phyloP scores from a whole-genome alignment of 148 eudicot species.

The Polygonum aviculare region DNA sequence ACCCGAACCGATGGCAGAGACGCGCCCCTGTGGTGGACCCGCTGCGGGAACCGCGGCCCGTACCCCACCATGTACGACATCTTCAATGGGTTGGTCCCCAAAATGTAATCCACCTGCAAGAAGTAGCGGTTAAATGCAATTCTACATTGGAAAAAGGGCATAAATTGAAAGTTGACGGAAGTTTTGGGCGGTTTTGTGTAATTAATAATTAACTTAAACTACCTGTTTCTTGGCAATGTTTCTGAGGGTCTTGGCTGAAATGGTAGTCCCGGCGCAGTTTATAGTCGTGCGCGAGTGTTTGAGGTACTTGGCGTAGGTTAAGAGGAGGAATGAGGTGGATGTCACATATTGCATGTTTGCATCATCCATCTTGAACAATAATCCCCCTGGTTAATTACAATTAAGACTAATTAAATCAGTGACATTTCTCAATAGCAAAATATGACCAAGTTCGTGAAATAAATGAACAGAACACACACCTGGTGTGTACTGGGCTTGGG shows the following conservation, averaged over 20 bases:
- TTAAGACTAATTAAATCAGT: not conserved
- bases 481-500: slow-evolving; percentile 68
- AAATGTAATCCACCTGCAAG: slow-evolving; percentile 52
- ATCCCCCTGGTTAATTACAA: slow-evolving; percentile 38
- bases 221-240: slow-evolving; percentile 74
- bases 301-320: slow-evolving; percentile 72
- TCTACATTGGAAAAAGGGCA: not conserved
- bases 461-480: slow-evolving; percentile 33
- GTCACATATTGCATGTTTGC: slow-evolving; percentile 79
- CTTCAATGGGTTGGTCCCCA: slow-evolving; percentile 53
- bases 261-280: slow-evolving; percentile 43
- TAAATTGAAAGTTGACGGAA: not conserved
- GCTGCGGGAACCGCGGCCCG: slow-evolving; percentile 42
- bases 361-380: slow-evolving; percentile 63
- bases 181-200: not conserved
- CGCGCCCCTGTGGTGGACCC: slow-evolving; percentile 68
- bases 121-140: not conserved
- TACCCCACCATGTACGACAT: slow-evolving; percentile 68
- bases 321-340: slow-evolving; percentile 61
- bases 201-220: not conserved
- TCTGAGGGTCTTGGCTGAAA: slow-evolving; percentile 40
- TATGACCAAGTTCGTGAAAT: not conserved
- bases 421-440: not conserved
- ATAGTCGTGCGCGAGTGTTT: slow-evolving; percentile 46
- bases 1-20: slow-evolving; percentile 34